These are phyloP conservation scores for Fusarium succisae DNA, from an alignment of 2,329 filamentous ascomycete species.

Conservation along the genomic window DNA sequence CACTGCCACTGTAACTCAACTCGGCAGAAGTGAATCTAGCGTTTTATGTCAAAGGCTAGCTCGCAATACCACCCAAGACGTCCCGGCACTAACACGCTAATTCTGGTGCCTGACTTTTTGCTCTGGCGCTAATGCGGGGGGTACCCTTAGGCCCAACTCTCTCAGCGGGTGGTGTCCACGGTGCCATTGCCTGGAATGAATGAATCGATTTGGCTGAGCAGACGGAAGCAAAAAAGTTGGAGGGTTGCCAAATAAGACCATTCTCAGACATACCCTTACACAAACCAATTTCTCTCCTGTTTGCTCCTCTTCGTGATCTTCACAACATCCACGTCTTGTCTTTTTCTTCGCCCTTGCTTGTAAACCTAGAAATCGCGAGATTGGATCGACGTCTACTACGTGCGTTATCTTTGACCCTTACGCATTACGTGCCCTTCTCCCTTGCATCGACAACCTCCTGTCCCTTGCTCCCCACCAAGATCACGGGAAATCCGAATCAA, in stretches of 20 bases:
- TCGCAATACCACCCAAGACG: background rate
- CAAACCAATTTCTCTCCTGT: background rate
- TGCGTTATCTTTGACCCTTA: background rate
- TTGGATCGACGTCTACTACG: constrained; percentile 2
- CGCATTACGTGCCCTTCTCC: background rate
- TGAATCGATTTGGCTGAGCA: constrained; percentile 21
- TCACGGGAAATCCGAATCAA: background rate
- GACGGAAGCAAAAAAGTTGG: constrained; percentile 9
- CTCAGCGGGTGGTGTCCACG: background rate
- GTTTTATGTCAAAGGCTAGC: constrained; percentile 1
- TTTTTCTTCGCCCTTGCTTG: background rate
- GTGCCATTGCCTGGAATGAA: constrained; percentile 28
- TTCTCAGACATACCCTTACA: constrained; percentile 9
- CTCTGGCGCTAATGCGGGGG: constrained; percentile 38
- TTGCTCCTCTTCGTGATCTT: background rate
- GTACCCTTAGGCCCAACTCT: constrained; percentile 7
- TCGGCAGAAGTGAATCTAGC: background rate
- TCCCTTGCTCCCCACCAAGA: background rate
- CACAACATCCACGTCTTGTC: background rate
- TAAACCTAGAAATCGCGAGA: constrained; percentile 2
- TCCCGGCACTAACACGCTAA: constrained; percentile 33
- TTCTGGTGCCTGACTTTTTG: constrained; percentile 29
- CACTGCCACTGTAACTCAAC: background rate
- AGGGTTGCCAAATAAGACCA: constrained; percentile 3
- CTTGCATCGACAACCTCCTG: constrained; percentile 6